phyloP scores from a whole-genome alignment of 2,329 filamentous ascomycete genomes.

The Sporothrix phasma region DNA sequence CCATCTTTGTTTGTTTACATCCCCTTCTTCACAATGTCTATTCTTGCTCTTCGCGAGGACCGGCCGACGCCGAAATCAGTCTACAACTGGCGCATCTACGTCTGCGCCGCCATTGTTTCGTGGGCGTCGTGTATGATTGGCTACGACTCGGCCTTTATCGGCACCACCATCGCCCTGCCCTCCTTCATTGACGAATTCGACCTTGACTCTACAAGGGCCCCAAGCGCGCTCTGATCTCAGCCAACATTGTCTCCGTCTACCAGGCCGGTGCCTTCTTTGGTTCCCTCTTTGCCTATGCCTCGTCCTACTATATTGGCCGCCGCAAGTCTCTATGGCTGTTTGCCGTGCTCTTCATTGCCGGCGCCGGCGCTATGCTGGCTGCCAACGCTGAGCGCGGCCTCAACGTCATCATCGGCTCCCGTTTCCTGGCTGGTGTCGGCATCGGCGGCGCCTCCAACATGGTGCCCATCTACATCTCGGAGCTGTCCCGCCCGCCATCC shows the following conservation, averaged over 20 bases:
- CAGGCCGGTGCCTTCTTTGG: constrained; percentile 81
- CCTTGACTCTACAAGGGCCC: constrained; percentile 41
- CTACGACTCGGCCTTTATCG: constrained; percentile 68
- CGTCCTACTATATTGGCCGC: constrained; percentile 58
- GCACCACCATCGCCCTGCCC: constrained; percentile 59
- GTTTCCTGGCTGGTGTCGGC: constrained; percentile 54
- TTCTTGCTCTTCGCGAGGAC: constrained; percentile 45
- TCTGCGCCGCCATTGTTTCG: constrained; percentile 43
- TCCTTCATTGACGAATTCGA: constrained; percentile 62
- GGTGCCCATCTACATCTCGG: constrained; percentile 52
- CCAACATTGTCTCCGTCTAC: constrained; percentile 73
- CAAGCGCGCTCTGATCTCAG: constrained; percentile 50
- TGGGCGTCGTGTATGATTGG: constrained; percentile 49
- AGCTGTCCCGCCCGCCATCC: constrained; percentile 52
- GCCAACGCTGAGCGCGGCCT: constrained; percentile 51
- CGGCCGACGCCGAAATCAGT: constrained; percentile 46
- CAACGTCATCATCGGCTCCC: constrained; percentile 51
- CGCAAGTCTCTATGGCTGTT: constrained; percentile 54
- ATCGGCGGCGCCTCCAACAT: constrained; percentile 55
- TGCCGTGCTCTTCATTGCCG: constrained; percentile 54
- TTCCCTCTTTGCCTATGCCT: constrained; percentile 56
- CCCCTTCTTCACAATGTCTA: constrained; percentile 22
- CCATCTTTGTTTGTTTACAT: neutral
- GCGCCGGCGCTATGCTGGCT: constrained; percentile 63
- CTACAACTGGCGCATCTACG: constrained; percentile 53